Conservation (phyloP, 78 protist genomes). For the Mantamonas sphyraenae region DNA sequence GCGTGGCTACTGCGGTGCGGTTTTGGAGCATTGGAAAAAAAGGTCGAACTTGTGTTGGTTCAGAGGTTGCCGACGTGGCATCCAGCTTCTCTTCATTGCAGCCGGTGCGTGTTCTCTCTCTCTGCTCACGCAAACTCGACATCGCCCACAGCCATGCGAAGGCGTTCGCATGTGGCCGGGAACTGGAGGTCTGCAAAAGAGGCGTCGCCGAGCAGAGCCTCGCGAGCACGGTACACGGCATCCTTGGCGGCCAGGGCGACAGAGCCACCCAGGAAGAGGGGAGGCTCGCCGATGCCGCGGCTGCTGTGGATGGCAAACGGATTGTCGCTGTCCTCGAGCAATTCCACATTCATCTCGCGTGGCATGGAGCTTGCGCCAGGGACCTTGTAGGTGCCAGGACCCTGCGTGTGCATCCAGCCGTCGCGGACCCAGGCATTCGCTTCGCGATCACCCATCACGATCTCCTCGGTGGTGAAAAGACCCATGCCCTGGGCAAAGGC, state of each 20-base stretch:
- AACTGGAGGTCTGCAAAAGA: conserved; percentile 7
- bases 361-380: conserved; percentile 69
- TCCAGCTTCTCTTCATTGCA: not conserved
- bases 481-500: conserved; percentile 87
- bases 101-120: not conserved
- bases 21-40: too few relatives aligned
- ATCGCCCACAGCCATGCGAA: conserved; percentile 60
- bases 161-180: conserved; percentile 80
- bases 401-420: conserved; percentile 51
- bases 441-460: conserved; percentile 4
- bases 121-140: conserved; percentile 1
- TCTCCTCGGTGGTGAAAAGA: conserved; percentile 75
- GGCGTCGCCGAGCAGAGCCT: not conserved
- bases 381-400: conserved; percentile 57
- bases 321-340: conserved; percentile 57
- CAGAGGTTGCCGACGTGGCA: not conserved
- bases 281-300: conserved; percentile 83
- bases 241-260: conserved; percentile 71
- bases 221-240: conserved; percentile 26
- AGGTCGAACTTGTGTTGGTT: not conserved
- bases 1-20: too few relatives aligned
- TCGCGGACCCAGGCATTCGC: too few relatives aligned
- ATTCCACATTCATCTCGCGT: conserved; percentile 51
- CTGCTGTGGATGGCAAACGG: conserved; percentile 62
- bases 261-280: conserved; percentile 65